Base-by-base conservation (phyloP, 495 filamentous ascomycete species). In the Penicillium lagena region DNA sequence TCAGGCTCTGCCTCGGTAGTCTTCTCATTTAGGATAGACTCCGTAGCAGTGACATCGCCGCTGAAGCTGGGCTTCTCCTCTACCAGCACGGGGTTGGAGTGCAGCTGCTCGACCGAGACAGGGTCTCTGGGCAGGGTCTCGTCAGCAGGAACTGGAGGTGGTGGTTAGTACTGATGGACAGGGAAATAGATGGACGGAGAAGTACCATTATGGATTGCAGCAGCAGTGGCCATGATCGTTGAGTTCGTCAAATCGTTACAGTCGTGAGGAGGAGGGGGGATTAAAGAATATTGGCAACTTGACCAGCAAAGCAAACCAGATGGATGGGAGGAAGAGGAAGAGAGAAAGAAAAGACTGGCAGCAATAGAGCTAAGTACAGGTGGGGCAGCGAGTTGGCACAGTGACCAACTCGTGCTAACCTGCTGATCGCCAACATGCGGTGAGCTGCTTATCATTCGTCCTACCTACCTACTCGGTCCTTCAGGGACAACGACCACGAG, bases 311-410 rank as follows among this genome's bases (percentile, higher is more conserved):
- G 47, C 35, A 54, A 37, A 47, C 37, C 54, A 40, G 37, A 32
- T 29, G 27, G 29, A 35, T 31, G 31, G 34, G 12, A 36, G 22
- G 39, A 31, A 11, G 13, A 37, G 36, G n/a, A 13, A 12, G 40
- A 29, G 35, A 32, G 31, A 38, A 22, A 48, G 28, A 42, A 45
- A 30, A 22, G 15, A 45, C 29, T 17, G 29, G 29, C 1, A 17
- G 15, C 15, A 17, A 17, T 17, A 22, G 22, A 22, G 22, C 22
- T 22, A 3, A 22, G 2, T 22, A 22, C 22, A 22, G 29, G 51
- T 50, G 52, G 52, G 40, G 44, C 48, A 35, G 40, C 29, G 12
- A 40, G 51, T 57, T 57, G 54, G 42, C 54, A 57, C 54, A 57
- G 54, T 57, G 46, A 57, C 47, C 54, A 53, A 35, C 43, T 52